Evolutionary conservation across 1,139 yeast genomes (phyloP), one percentile per base, ranked within the genome.

Genomic region (Taiozyma sp.): DNA sequence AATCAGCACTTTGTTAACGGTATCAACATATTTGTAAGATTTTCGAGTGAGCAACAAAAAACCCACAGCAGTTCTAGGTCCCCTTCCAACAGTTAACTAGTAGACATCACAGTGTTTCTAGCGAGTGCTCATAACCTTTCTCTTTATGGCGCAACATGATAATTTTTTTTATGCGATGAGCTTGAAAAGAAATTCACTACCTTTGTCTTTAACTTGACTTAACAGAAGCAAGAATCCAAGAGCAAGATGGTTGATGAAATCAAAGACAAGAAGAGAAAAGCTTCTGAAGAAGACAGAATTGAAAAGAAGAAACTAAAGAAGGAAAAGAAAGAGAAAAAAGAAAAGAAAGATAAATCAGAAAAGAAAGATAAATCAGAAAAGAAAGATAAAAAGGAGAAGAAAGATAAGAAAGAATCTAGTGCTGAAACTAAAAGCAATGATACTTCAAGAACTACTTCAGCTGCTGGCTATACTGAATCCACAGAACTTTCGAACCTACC

Each of bases 211-310:
- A 23, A 36, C 24, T 36, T 23, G 27, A 34, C 23, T n/a, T 4
- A 34, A 14, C 3, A 22, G 30, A 13, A 14, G n/a, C 24, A 9
- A 51, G 41, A 32, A 32, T 32, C 12, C 14, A n/a, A 32, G 19
- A 32, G 19, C 22, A 46, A 28, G 3, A 56, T 54, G 57, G 16
- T 51, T 43, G 66, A 63, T 39, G 68, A 67, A 49, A 52, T 64
- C 51, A 68, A 68, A 56, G 77, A 74, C 47, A 75, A 71, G 57
- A 78, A 76, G 69, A 75, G 80, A 70, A 76, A 74, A 67, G 69
- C 66, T 22, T 69, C 63, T 16, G 65, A 55, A 40, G 63, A 55
- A 8, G 73, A 62, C 45, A 59, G 62, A 36, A 62, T 63, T 64
- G 65, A 64, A 56, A 66, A 67, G 48, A 75, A 78, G 68, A 74